A percentile compares a stretch with the other conserved stretches of the same genome.
Conservation (phyloP, 2,329 filamentous ascomycete genomes). For the Mycocentrospora acerina region DNA sequence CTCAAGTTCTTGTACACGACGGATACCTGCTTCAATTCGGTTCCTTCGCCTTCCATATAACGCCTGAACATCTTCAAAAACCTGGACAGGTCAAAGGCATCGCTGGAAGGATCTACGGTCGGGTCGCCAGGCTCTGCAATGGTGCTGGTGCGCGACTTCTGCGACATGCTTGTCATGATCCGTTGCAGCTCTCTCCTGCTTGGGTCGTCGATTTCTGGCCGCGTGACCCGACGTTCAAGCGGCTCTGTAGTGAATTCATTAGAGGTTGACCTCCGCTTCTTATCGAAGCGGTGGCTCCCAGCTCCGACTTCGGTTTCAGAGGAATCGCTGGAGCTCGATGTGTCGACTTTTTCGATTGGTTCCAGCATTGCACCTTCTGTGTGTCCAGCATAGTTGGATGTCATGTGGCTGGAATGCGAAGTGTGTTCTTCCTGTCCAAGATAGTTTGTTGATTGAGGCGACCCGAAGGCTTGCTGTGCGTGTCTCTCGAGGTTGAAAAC, state of each 20-base stretch:
- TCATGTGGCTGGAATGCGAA: too few relatives aligned
- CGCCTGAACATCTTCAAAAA: constrained; percentile 54
- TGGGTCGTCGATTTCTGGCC: constrained; percentile 25
- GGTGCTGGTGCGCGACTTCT: constrained; percentile 25
- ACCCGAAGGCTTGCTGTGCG: neutral
- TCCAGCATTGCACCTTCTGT: constrained; percentile 4
- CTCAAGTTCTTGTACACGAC: constrained; percentile 66
- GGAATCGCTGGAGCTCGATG: constrained; percentile 19
- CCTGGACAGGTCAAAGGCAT: constrained; percentile 57
- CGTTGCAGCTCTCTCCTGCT: constrained; percentile 29
- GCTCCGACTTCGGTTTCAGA: constrained; percentile 19
- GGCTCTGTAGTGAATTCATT: neutral
- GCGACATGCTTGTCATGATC: constrained; percentile 20
- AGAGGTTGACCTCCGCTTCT: constrained; percentile 2
- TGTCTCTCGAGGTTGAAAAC: neutral
- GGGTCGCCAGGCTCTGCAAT: constrained; percentile 45
- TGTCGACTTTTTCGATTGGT: constrained; percentile 9
- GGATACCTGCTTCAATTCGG: constrained; percentile 57
- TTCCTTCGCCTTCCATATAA: constrained; percentile 57
- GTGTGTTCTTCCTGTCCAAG: too few relatives aligned
- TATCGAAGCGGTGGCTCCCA: constrained; percentile 6
- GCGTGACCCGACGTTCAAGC: constrained; percentile 18
- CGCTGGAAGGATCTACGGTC: constrained; percentile 54
- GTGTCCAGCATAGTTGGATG: constrained; percentile 1
- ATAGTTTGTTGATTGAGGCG: too few relatives aligned